Evolutionary conservation across 352 stramenopile genomes (phyloP), one percentile per base, ranked within the genome.

Genomic region (Phytopythium vexans): DNA sequence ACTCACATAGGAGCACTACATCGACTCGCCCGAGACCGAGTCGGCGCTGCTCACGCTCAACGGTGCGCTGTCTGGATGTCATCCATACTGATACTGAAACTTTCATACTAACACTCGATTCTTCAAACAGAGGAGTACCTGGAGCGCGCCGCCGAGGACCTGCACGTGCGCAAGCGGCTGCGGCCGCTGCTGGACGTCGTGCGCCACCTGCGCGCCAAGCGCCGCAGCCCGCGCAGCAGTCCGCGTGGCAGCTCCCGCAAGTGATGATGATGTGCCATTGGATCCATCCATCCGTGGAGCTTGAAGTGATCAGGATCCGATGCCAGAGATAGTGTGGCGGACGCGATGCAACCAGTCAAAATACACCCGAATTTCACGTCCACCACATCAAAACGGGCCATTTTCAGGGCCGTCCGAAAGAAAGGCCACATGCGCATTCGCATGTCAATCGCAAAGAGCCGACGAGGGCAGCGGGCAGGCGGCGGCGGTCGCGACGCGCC

Each of bases 171-270:
- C 64, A 89, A 89, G 66, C 72, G 74, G 44, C 68, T 90, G 50
- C 82, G 82, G 53, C 82, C 79, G 11, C 67, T 92, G 27, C 65
- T 92, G 34, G 82, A 92, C 57, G 66, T 70, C 45, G 71, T 92
- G 44, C 66, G 62, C 21, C 58, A 68, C 39, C 62, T 71, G 33
- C 63, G 62, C 37, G 68, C 56, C 42, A 57, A 27, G 16, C 48
- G 48, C 12, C 62, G 58, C 58, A 71, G 67, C 51, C 64, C 67
- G 46, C 10, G 3, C 21, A 9, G 21, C 21, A 27, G 21, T 27
- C 21, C 21, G 21, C 21, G 21, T 2, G 21, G 21, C 21, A 27
- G 21, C 21, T 27, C 21, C 21, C 21, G 21, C 21, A 27, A 27
- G 21, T 27, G 21, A 27, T 27, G 21, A 27, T 27, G 21, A 27